Percentiles rank a stretch among this genome's conserved stretches.
Evolutionary conservation across 2,329 filamentous ascomycete species (phyloP).

Genomic region (Neopestalotiopsis sp.): DNA sequence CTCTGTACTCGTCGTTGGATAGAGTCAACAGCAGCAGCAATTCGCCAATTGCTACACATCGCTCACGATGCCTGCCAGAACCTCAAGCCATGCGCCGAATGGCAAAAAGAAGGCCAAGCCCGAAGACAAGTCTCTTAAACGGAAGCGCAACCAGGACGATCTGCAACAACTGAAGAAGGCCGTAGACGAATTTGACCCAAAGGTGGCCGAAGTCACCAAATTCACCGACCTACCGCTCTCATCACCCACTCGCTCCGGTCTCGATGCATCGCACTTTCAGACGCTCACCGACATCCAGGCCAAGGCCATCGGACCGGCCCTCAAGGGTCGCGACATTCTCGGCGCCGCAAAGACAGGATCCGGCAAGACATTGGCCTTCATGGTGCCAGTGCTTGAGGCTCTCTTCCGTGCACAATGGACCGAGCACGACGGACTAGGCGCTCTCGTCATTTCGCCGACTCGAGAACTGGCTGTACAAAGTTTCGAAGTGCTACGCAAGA

Average conservation of each 20-base stretch:
- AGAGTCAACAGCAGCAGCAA: neutral
- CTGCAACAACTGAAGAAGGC: constrained; percentile 43
- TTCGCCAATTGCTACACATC: neutral
- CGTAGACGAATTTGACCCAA: constrained; percentile 58
- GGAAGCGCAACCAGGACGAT: constrained; percentile 47
- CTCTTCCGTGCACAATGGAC: constrained; percentile 90
- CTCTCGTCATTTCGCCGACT: constrained; percentile 91
- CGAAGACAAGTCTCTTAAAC: constrained; percentile 42
- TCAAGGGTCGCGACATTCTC: constrained; percentile 87
- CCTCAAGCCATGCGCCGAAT: neutral
- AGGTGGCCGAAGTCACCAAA: constrained; percentile 61
- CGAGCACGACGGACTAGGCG: constrained; percentile 87
- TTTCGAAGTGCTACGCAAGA: constrained; percentile 89
- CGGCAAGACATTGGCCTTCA: constrained; percentile 92
- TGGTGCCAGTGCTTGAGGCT: constrained; percentile 91
- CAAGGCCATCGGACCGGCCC: constrained; percentile 83
- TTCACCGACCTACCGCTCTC: constrained; percentile 90
- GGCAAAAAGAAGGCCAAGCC: constrained; percentile 32
- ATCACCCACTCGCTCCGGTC: constrained; percentile 75
- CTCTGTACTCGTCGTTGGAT: neutral
- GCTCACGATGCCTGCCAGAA: constrained; percentile 15
- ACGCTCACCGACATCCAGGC: constrained; percentile 90
- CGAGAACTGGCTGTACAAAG: constrained; percentile 96
- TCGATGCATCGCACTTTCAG: constrained; percentile 88
- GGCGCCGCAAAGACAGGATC: constrained; percentile 95